Percentiles rank a stretch among this genome's conserved stretches.
phyloP scores from a whole-genome alignment of 2,329 filamentous ascomycete species.

The Pleoardoris graminearum region DNA sequence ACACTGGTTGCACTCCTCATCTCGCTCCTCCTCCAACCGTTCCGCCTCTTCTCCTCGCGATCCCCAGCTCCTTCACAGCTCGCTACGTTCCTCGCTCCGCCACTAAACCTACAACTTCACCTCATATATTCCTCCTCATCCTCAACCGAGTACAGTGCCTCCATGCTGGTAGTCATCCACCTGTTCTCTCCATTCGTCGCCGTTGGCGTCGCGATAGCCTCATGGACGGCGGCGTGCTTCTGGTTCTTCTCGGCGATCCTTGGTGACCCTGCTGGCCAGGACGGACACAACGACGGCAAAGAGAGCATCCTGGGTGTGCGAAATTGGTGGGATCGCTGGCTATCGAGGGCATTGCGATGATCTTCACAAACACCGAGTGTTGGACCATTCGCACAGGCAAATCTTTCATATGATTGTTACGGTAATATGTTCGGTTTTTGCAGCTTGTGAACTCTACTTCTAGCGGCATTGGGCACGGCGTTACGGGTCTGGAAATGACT shows the following conservation, averaged over 20 bases:
- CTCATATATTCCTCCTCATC: constrained; percentile 50
- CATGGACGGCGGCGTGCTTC: constrained; percentile 64
- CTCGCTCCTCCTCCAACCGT: constrained; percentile 53
- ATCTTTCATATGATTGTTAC: constrained; percentile 1
- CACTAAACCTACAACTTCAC: constrained; percentile 56
- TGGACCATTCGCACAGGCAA: too few relatives aligned
- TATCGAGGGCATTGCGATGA: constrained; percentile 47
- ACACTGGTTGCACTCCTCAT: constrained; percentile 55
- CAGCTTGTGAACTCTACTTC: neutral
- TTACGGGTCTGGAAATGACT: neutral
- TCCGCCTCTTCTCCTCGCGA: constrained; percentile 57
- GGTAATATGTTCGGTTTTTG: neutral
- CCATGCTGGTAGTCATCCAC: constrained; percentile 57
- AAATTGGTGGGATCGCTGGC: constrained; percentile 64
- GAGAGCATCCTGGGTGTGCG: constrained; percentile 62
- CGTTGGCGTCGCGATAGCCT: constrained; percentile 58
- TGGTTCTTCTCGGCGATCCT: constrained; percentile 65
- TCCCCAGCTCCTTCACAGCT: constrained; percentile 55
- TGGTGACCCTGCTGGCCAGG: constrained; percentile 64
- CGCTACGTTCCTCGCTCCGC: constrained; percentile 56
- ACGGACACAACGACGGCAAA: constrained; percentile 63
- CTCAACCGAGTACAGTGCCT: constrained; percentile 44
- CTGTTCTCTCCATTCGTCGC: constrained; percentile 61
- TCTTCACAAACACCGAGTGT: neutral
- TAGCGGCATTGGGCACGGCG: constrained; percentile 8